Percentiles rank a stretch among this genome's conserved stretches.
phyloP scores from a whole-genome alignment of 768 basidiomycete genomes.

The Tylopilus rubrobrunneus region DNA sequence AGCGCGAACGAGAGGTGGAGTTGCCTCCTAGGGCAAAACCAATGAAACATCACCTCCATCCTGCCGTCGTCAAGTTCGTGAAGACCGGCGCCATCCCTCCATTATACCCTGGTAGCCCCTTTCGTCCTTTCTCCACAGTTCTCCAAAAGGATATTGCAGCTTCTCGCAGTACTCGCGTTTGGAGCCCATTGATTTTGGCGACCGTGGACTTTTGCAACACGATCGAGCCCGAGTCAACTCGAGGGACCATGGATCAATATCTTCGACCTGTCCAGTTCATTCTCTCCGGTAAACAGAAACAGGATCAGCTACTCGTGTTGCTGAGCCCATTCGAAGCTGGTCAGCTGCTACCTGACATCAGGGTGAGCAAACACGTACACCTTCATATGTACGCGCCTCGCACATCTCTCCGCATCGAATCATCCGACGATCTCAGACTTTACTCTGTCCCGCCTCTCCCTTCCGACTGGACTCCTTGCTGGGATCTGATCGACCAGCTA shows the following conservation, averaged over 20 bases:
- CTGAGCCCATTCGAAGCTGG: slow-evolving; percentile 27
- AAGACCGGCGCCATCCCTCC: neutral
- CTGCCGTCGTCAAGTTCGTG: neutral
- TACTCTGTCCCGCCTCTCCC: slow-evolving; percentile 1
- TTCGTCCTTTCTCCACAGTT: no score
- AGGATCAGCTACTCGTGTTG: slow-evolving; percentile 20
- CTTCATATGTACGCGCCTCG: slow-evolving; percentile 40
- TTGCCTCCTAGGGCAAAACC: neutral
- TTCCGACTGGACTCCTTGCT: neutral
- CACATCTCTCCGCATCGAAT: slow-evolving; percentile 29
- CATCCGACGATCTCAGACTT: slow-evolving; percentile 32
- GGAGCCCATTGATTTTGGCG: slow-evolving; percentile 3
- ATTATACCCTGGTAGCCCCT: no score
- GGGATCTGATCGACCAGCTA: neutral
- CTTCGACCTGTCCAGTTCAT: slow-evolving; percentile 23
- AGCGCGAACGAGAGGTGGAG: neutral
- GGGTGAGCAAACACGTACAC: slow-evolving; percentile 28
- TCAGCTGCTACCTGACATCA: slow-evolving; percentile 34
- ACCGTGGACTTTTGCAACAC: slow-evolving; percentile 12
- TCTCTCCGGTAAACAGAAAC: slow-evolving; percentile 1
- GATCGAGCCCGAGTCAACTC: neutral
- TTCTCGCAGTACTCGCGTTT: no score
- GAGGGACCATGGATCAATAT: neutral
- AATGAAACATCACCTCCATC: neutral
- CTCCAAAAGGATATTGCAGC: no score